Percentiles rank a stretch among this genome's conserved stretches.
Evolutionary conservation across 305 asterid species (phyloP).

Genomic region (Fraxinus paxiana): DNA sequence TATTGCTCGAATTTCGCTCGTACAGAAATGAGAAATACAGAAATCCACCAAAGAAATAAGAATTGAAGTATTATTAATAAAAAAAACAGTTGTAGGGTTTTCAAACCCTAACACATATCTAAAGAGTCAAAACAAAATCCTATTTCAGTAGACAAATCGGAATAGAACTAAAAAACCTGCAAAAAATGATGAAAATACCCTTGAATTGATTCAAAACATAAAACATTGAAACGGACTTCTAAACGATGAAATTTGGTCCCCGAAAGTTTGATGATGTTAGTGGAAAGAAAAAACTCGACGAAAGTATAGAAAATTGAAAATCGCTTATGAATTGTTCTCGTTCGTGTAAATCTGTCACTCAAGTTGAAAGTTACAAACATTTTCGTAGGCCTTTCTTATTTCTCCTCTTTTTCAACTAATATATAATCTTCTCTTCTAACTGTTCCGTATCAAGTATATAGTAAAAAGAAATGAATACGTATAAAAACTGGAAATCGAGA

Average conservation of each 20-base stretch:
- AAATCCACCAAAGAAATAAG: neutral
- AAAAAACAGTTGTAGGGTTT: neutral
- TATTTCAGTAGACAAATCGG: neutral
- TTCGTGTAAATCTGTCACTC: neutral
- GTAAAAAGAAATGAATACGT: neutral
- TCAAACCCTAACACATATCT: neutral
- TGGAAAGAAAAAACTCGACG: neutral
- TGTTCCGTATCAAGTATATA: neutral
- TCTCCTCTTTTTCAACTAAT: neutral
- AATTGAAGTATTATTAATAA: too few species aligned
- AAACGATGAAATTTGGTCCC: neutral
- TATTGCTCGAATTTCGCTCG: too few species aligned
- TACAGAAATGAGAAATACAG: neutral
- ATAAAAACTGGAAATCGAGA: neutral
- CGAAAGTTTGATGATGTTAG: neutral
- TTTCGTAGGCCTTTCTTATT: neutral
- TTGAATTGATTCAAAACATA: neutral
- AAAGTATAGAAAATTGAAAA: neutral
- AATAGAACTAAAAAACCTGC: neutral
- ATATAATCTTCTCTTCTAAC: neutral
- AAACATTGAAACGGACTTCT: neutral
- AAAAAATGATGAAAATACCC: neutral
- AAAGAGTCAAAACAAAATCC: neutral
- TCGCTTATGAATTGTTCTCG: neutral
- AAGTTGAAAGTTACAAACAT: neutral